Percentiles rank a stretch among this genome's conserved stretches.
Evolutionary conservation across 331 rosid species (phyloP).

Genomic region (Quercus lobata): DNA sequence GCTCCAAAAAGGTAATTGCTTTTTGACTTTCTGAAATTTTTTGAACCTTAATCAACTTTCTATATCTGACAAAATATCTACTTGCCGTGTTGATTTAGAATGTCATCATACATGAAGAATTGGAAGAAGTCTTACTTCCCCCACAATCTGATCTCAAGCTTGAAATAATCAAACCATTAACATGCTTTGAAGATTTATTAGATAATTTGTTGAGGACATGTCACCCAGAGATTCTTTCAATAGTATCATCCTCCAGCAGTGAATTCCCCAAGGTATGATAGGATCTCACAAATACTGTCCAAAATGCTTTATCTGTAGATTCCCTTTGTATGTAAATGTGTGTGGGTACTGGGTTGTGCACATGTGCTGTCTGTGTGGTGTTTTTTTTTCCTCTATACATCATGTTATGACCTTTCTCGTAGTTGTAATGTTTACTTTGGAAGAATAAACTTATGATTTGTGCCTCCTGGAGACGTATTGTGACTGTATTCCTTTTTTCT

Average conservation of each 20-base stretch:
- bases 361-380: too few relatives aligned
- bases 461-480: neutral
- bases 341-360: too few relatives aligned
- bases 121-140: conserved; percentile 23
- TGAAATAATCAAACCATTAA: conserved; percentile 35
- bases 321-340: neutral
- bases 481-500: conserved; percentile 7
- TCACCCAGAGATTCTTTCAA: conserved; percentile 37
- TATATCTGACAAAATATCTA: neutral
- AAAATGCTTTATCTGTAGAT: neutral
- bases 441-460: conserved; percentile 5
- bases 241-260: conserved; percentile 36
- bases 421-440: neutral
- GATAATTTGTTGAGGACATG: conserved; percentile 26
- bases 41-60: neutral
- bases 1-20: conserved; percentile 36
- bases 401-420: neutral
- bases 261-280: conserved; percentile 33
- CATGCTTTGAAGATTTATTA: conserved; percentile 23
- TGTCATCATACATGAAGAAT: conserved; percentile 38
- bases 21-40: neutral
- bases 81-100: conserved; percentile 35
- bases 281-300: neutral
- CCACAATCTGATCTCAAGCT: conserved; percentile 15
- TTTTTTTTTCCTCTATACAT: too few relatives aligned